phyloP scores from a whole-genome alignment of 768 basidiomycete genomes.

The Leccinum fibrillosum region DNA sequence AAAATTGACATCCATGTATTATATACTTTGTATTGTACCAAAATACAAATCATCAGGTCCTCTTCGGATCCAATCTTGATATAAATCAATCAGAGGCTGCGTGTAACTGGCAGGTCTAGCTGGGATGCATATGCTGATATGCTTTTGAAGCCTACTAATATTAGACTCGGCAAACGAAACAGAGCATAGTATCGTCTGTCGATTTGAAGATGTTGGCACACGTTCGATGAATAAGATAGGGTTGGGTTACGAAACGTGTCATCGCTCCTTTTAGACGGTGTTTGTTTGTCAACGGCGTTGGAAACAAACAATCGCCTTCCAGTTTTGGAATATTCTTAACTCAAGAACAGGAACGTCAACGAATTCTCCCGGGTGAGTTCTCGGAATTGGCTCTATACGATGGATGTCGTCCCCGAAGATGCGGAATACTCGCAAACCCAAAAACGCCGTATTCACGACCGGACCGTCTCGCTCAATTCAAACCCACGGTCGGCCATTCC shows the following conservation, averaged over 20 bases:
- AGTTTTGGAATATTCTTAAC: neutral
- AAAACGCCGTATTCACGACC: conserved; percentile 2
- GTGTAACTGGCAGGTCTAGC: too few species aligned
- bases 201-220: too few species aligned
- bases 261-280: neutral
- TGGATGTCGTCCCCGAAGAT: conserved; percentile 18
- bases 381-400: neutral
- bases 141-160: too few species aligned
- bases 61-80: too few species aligned
- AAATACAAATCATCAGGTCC: neutral
- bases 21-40: neutral
- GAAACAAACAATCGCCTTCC: conserved; percentile 18
- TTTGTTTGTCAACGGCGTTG: conserved; percentile 7
- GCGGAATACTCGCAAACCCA: conserved; percentile 3
- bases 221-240: too few species aligned
- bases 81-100: too few species aligned
- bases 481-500: neutral
- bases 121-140: neutral
- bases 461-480: conserved; percentile 17
- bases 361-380: neutral
- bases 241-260: too few species aligned
- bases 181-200: too few species aligned
- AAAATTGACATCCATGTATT: neutral
- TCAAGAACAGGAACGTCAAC: neutral
- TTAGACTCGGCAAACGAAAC: too few species aligned